Evolutionary conservation across 2,329 filamentous ascomycete genomes (phyloP).

Genomic region (Aspergillus tubingensis): DNA sequence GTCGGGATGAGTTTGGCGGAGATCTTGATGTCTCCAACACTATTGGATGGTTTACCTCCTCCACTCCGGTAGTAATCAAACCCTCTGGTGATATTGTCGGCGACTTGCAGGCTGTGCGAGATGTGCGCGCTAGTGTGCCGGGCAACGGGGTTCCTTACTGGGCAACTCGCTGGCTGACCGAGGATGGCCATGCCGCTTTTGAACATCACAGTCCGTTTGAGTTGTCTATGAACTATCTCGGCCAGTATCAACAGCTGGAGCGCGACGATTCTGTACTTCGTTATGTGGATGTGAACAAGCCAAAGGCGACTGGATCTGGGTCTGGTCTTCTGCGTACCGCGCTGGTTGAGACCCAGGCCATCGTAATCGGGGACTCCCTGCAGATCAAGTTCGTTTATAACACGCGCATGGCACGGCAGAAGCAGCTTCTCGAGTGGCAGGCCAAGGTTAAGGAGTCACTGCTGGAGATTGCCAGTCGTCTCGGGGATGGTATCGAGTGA

Average conservation of each 20-base stretch:
- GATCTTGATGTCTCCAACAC: conserved; percentile 22
- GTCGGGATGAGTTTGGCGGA: conserved; percentile 22
- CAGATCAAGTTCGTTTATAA: background rate
- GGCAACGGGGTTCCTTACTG: background rate
- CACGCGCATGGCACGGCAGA: background rate
- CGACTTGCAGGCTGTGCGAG: background rate
- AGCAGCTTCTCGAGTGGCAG: background rate
- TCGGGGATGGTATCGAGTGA: background rate
- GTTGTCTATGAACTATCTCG: background rate
- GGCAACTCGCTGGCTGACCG: background rate
- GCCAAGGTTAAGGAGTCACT: background rate
- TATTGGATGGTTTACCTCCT: conserved; percentile 29
- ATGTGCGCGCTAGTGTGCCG: background rate
- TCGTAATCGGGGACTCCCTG: background rate
- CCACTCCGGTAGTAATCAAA: background rate
- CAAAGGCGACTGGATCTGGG: conserved; percentile 21
- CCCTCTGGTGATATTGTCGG: conserved; percentile 9
- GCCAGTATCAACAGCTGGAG: background rate
- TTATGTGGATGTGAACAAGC: background rate
- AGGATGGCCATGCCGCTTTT: background rate
- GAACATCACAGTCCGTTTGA: background rate
- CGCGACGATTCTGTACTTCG: background rate
- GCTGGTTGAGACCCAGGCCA: background rate
- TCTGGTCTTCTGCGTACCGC: conserved; percentile 47
- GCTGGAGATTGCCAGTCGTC: background rate